Evolutionary conservation across 2,329 filamentous ascomycete genomes (phyloP).

Genomic region (Didymella pomorum): DNA sequence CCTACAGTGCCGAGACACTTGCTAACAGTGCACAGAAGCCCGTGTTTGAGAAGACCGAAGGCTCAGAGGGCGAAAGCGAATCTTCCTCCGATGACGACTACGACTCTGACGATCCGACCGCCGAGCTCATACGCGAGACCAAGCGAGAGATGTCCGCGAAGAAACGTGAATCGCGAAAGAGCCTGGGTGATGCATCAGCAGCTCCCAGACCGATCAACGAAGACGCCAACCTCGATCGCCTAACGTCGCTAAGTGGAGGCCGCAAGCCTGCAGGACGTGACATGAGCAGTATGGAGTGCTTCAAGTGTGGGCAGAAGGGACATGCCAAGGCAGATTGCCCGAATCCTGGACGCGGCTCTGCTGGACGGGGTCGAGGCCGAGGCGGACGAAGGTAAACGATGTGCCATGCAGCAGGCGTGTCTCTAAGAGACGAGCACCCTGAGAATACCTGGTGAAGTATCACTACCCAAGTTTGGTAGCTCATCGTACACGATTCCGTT

Average conservation of each 20-base stretch:
- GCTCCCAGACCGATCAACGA: constrained; percentile 70
- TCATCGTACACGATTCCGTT: not conserved
- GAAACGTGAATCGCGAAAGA: constrained; percentile 54
- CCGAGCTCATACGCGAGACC: constrained; percentile 55
- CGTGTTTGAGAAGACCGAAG: constrained; percentile 30
- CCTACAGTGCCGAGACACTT: not conserved
- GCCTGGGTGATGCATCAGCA: constrained; percentile 56
- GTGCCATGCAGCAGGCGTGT: not conserved
- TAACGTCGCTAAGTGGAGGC: constrained; percentile 63
- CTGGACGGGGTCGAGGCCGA: constrained; percentile 36
- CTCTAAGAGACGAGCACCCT: not conserved
- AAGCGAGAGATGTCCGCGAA: constrained; percentile 56
- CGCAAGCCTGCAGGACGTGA: constrained; percentile 36
- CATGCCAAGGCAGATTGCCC: constrained; percentile 68
- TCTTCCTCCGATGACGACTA: constrained; percentile 49
- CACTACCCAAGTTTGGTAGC: not conserved
- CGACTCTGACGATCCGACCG: constrained; percentile 55
- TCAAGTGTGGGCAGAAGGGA: constrained; percentile 67
- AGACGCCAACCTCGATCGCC: constrained; percentile 67
- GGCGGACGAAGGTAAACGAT: constrained; percentile 31
- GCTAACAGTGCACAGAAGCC: constrained; percentile 35
- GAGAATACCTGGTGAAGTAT: not conserved
- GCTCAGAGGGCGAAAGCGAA: constrained; percentile 36
- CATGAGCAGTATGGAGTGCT: constrained; percentile 61
- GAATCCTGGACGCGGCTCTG: constrained; percentile 37